Conservation (phyloP, 2,329 filamentous ascomycete genomes). For the Trichothecium roseum region DNA sequence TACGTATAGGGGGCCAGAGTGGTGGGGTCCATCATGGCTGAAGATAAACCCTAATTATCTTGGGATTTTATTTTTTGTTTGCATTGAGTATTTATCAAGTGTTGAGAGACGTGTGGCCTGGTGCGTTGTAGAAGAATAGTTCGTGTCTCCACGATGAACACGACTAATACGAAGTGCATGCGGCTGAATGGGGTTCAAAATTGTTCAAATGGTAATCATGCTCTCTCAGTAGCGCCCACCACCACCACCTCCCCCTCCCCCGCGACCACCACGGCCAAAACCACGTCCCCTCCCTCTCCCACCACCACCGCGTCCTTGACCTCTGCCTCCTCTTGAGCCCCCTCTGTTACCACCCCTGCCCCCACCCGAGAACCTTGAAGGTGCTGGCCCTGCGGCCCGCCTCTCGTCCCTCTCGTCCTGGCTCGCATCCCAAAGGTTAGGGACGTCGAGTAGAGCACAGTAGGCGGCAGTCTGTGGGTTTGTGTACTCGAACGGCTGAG, state of each 20-base stretch:
- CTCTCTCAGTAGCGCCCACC: not conserved
- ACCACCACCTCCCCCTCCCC: conserved; percentile 10
- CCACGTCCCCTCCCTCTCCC: conserved; percentile 25
- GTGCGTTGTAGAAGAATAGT: too few relatives aligned
- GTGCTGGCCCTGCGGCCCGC: conserved; percentile 45
- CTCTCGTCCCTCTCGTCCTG: conserved; percentile 57
- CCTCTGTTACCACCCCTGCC: conserved; percentile 24
- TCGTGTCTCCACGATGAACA: too few relatives aligned
- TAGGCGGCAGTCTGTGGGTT: conserved; percentile 80
- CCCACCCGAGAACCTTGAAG: conserved; percentile 20
- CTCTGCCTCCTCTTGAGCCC: conserved; percentile 23
- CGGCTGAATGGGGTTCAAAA: conserved; percentile 1
- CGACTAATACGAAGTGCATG: too few relatives aligned
- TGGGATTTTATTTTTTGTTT: too few relatives aligned
- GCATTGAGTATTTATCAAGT: too few relatives aligned
- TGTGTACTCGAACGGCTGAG: conserved; percentile 70
- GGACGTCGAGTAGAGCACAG: conserved; percentile 66
- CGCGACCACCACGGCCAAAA: conserved; percentile 17
- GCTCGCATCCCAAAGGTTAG: conserved; percentile 65
- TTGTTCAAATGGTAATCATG: too few relatives aligned
- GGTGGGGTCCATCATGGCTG: too few relatives aligned
- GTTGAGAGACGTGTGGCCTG: too few relatives aligned
- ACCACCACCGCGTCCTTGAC: conserved; percentile 23
- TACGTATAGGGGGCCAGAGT: not conserved
- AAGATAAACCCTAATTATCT: too few relatives aligned